phyloP scores from a whole-genome alignment of 805 yeast genomes.

The Priceomyces medius region DNA sequence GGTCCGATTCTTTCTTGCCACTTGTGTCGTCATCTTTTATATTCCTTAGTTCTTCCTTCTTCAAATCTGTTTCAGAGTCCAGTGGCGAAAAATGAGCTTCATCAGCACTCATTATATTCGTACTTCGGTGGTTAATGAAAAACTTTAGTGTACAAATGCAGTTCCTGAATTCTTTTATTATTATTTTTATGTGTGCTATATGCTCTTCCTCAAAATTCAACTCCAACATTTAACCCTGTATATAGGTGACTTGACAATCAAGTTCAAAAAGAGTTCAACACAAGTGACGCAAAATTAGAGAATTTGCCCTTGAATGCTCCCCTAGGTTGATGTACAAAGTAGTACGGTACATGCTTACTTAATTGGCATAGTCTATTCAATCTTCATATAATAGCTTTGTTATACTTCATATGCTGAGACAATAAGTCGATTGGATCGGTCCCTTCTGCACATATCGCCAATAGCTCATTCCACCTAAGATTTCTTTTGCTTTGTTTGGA shows the following conservation, averaged over 20 bases:
- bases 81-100: too few relatives aligned
- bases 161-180: neutral
- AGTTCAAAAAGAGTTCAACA: too few relatives aligned
- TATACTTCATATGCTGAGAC: neutral
- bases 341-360: too few relatives aligned
- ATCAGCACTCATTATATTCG: neutral
- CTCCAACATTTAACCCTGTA: neutral
- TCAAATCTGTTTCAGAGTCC: neutral
- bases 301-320: too few relatives aligned
- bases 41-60: neutral
- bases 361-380: too few relatives aligned
- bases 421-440: slow-evolving; percentile 16
- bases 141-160: neutral
- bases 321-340: too few relatives aligned
- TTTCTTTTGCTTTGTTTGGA: neutral
- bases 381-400: too few relatives aligned
- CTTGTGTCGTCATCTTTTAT: neutral
- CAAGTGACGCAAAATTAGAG: too few relatives aligned
- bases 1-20: neutral
- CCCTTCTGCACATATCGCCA: slow-evolving; percentile 9
- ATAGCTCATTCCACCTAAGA: slow-evolving; percentile 8
- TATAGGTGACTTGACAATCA: too few relatives aligned
- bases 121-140: neutral
- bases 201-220: neutral
- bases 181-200: too few relatives aligned